Percentiles rank a stretch among this genome's conserved stretches.
Evolutionary conservation across 129 eudicot species (phyloP).

Genomic region (Glebionis coronaria): DNA sequence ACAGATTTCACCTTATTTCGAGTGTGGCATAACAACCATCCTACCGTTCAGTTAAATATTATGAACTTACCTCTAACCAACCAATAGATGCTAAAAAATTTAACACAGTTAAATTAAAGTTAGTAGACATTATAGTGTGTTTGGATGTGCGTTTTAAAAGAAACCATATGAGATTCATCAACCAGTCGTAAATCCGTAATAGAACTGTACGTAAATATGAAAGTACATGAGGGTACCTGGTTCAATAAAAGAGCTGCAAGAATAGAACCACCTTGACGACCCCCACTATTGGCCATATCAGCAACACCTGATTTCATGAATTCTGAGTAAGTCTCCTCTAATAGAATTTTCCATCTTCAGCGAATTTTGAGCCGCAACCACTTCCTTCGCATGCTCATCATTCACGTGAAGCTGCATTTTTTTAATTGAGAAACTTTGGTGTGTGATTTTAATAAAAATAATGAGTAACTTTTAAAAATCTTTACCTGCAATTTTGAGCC

Average conservation of each 20-base stretch:
- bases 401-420: slow-evolving; percentile 76
- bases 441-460: background rate
- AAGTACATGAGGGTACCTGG: slow-evolving; percentile 57
- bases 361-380: slow-evolving; percentile 62
- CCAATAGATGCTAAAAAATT: too few species aligned
- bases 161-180: too few species aligned
- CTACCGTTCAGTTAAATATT: too few species aligned
- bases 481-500: slow-evolving; percentile 93
- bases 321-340: slow-evolving; percentile 98
- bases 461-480: background rate
- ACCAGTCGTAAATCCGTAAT: too few species aligned
- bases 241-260: slow-evolving; percentile 94
- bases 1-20: too few species aligned
- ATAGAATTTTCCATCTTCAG: slow-evolving; percentile 97
- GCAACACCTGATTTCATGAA: slow-evolving; percentile 95
- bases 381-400: slow-evolving; percentile 93
- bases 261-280: slow-evolving; percentile 86
- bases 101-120: too few species aligned
- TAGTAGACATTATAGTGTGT: too few species aligned
- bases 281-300: slow-evolving; percentile 95
- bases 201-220: too few species aligned
- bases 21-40: too few species aligned
- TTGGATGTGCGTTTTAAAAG: too few species aligned
- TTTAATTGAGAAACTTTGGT: slow-evolving; percentile 1
- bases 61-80: too few species aligned